Conservation (phyloP, 2,329 filamentous ascomycete genomes). For the Phialemonium atrogriseum region DNA sequence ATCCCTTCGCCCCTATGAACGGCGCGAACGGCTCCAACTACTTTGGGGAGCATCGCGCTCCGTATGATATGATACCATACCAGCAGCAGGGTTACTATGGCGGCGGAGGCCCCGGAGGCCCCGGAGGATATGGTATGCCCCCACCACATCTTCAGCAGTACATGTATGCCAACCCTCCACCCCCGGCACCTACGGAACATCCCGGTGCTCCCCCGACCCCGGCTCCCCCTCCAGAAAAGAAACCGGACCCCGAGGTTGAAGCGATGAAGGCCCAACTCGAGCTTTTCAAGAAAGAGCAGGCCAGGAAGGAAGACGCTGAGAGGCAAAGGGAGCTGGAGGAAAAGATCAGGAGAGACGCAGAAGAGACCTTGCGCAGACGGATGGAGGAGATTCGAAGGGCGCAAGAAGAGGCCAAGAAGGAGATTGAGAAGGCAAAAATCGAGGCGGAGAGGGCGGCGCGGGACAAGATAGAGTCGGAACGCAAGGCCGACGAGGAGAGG, state of each 20-base stretch:
- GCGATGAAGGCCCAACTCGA: slow-evolving; percentile 53
- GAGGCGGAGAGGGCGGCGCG: slow-evolving; percentile 36
- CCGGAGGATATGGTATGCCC: slow-evolving; percentile 20
- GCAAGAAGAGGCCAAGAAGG: slow-evolving; percentile 35
- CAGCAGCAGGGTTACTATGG: slow-evolving; percentile 27
- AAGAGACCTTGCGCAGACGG: slow-evolving; percentile 10
- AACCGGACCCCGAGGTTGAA: slow-evolving; percentile 48
- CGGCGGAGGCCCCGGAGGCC: slow-evolving; percentile 14
- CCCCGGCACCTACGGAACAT: slow-evolving; percentile 33
- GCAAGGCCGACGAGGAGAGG: slow-evolving; percentile 27
- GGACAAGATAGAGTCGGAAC: slow-evolving; percentile 29
- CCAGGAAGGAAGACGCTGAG: slow-evolving; percentile 35
- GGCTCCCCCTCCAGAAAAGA: slow-evolving; percentile 25
- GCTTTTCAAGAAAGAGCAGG: slow-evolving; percentile 36
- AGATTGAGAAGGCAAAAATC: slow-evolving; percentile 36
- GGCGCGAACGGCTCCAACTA: slow-evolving; percentile 28
- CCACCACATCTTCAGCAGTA: slow-evolving; percentile 27
- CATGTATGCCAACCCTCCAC: slow-evolving; percentile 30
- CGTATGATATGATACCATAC: slow-evolving; percentile 45
- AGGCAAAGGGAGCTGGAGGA: slow-evolving; percentile 34
- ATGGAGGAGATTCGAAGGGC: slow-evolving; percentile 25
- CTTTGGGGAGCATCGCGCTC: slow-evolving; percentile 30
- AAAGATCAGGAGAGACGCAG: slow-evolving; percentile 23
- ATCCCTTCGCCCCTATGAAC: slow-evolving; percentile 37
- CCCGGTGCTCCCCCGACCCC: slow-evolving; percentile 29